Evolutionary conservation across 495 filamentous ascomycete species (phyloP).

Genomic region (Polyplosphaeria fusca): DNA sequence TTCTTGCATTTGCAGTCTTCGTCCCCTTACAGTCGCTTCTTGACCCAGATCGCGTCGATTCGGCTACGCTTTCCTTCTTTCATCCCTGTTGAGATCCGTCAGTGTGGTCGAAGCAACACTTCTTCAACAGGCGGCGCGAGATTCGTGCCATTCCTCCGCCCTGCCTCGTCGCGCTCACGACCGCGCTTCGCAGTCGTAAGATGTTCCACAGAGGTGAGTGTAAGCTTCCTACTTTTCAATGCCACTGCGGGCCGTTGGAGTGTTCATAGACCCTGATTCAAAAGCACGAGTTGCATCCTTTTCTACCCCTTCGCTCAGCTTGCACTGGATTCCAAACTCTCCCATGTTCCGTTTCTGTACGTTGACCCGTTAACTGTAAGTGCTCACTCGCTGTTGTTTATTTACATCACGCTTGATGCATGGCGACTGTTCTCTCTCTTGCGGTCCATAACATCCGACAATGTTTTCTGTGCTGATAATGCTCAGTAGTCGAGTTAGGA

Average conservation of each 20-base stretch:
- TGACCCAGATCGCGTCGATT: conserved; percentile 5
- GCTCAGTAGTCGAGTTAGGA: too few species aligned
- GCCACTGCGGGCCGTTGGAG: neutral
- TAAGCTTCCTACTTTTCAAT: conserved; percentile 2
- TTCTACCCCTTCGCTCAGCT: neutral
- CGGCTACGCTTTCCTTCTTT: conserved; percentile 2
- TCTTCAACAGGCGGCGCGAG: conserved; percentile 1
- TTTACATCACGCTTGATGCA: too few species aligned
- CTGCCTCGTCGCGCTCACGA: conserved; percentile 20
- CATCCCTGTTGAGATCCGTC: neutral
- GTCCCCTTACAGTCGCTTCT: conserved; percentile 12
- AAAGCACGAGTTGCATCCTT: conserved; percentile 14
- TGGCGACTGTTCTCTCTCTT: too few species aligned
- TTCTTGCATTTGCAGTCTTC: too few species aligned
- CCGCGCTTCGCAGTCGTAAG: neutral
- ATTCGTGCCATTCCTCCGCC: conserved; percentile 14
- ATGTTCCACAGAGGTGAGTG: conserved; percentile 17
- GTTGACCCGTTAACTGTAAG: too few species aligned
- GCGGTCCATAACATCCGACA: too few species aligned
- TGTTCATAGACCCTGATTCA: conserved; percentile 13
- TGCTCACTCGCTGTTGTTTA: too few species aligned
- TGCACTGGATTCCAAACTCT: neutral
- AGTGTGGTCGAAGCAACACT: conserved; percentile 5
- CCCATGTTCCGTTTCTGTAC: too few species aligned
- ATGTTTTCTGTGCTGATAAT: too few species aligned